Base-by-base conservation (phyloP, 768 basidiomycete species). In the Lentinula raphanica region DNA sequence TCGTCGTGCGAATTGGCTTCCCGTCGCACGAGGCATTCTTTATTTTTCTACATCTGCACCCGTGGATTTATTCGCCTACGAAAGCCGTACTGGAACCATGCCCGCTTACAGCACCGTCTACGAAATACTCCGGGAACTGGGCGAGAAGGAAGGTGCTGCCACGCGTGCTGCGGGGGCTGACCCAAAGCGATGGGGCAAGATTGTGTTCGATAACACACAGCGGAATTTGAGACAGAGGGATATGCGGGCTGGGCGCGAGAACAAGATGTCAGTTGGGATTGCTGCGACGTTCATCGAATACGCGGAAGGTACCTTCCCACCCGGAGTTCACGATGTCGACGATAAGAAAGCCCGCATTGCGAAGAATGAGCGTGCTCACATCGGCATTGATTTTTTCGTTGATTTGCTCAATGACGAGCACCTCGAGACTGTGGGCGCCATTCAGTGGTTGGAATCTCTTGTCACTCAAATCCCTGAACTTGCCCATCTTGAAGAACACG, bases 171-270 rank as follows among this genome's bases (percentile, higher is more conserved):
- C 61, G n/a, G 67, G 65, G 0, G n/a, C 27, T 3, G 58, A 69
- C 50, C 62, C 61, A 6, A 40, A 9, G 19, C 60, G 38, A 42
- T 60, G 59, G 38, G 64, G 60, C 13, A 58, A 58, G 2, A 40
- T 65, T 15, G 28, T 68, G n/a, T 57, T 70, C 5, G 70, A 72
- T 58, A 76, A 68, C 57, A 66, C 71, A 2, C 72, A 73, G 45
- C 65, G 69, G 25, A 70, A 71, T 42, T 38, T 50, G 4, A 9
- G 49, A 7, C 68, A 69, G 46, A 59, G 67, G 1, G 72, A 73
- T 36, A 27, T 49, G 9, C 67, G 63, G 8, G 66, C 72, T 53
- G 72, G 72, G 0, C 64, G 65, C 1, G 65, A 68, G 53, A 69
- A 68, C 56, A 46, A 54, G n/a, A 61, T 71, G 56, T 63, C 59